Percentiles rank a stretch among this genome's conserved stretches.
phyloP scores from a whole-genome alignment of 2,329 filamentous ascomycete species.

The Xenoacremonium recifei region DNA sequence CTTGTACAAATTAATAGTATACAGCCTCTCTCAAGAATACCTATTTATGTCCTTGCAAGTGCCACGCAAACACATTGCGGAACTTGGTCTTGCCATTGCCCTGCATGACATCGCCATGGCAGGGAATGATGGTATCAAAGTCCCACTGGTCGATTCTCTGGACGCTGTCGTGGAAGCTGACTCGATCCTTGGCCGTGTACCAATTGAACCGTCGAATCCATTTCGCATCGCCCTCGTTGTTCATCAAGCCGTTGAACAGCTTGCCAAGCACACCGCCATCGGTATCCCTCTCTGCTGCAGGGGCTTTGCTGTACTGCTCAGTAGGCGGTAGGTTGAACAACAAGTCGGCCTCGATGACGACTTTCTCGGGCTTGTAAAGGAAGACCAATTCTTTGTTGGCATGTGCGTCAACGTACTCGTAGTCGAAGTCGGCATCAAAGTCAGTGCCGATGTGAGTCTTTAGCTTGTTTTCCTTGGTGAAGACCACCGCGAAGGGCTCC shows the following conservation, averaged over 20 bases:
- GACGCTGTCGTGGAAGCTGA: slow-evolving; percentile 68
- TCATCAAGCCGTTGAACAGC: slow-evolving; percentile 54
- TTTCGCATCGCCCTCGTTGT: slow-evolving; percentile 62
- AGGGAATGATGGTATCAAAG: slow-evolving; percentile 82
- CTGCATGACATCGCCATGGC: slow-evolving; percentile 89
- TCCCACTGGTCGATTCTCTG: slow-evolving; percentile 74
- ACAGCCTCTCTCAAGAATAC: too few species aligned
- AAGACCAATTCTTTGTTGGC: slow-evolving; percentile 87
- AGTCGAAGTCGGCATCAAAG: slow-evolving; percentile 84
- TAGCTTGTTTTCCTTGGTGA: slow-evolving; percentile 55
- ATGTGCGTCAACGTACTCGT: slow-evolving; percentile 79
- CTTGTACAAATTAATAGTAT: too few species aligned
- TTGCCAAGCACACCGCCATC: slow-evolving; percentile 37
- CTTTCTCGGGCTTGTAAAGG: slow-evolving; percentile 72
- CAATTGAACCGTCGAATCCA: slow-evolving; percentile 81
- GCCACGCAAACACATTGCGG: slow-evolving; percentile 78
- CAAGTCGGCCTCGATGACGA: slow-evolving; percentile 85
- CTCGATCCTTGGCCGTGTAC: slow-evolving; percentile 69
- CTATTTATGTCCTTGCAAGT: slow-evolving; percentile 55
- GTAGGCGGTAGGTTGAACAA: slow-evolving; percentile 86
- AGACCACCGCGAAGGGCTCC: slow-evolving; percentile 65
- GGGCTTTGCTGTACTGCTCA: slow-evolving; percentile 81
- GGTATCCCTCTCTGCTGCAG: slow-evolving; percentile 26
- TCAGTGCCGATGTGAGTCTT: slow-evolving; percentile 63
- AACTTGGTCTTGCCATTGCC: slow-evolving; percentile 71